Percentiles rank a stretch among this genome's conserved stretches.
Evolutionary conservation across 2,329 filamentous ascomycete species (phyloP).

Genomic region (Drechslerella coelobrocha): DNA sequence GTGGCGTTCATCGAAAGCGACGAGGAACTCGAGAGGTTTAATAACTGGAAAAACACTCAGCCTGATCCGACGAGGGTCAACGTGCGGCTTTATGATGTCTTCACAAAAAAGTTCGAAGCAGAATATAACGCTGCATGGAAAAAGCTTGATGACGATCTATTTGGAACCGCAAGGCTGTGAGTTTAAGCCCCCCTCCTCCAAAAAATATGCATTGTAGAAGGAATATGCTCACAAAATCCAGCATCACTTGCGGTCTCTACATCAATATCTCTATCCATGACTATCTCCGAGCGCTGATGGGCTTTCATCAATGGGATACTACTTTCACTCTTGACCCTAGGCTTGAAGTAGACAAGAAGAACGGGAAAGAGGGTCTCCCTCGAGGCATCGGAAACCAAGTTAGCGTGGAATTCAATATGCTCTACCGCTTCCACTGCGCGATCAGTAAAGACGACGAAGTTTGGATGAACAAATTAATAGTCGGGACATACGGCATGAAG

Average conservation of each 20-base stretch:
- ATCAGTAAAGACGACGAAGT: constrained; percentile 68
- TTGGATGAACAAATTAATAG: constrained; percentile 67
- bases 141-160: constrained; percentile 64
- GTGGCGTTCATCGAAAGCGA: constrained; percentile 51
- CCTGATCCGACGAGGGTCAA: constrained; percentile 19
- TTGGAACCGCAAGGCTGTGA: constrained; percentile 64
- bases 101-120: constrained; percentile 25
- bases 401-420: constrained; percentile 71
- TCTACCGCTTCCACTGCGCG: constrained; percentile 71
- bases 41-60: constrained; percentile 13
- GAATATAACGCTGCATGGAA: constrained; percentile 53
- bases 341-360: constrained; percentile 64
- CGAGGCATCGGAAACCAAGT: constrained; percentile 71
- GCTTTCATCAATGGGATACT: constrained; percentile 65
- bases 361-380: constrained; percentile 60
- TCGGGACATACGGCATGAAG: constrained; percentile 59
- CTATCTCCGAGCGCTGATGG: constrained; percentile 69
- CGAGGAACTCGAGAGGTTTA: constrained; percentile 56
- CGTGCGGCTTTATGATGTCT: constrained; percentile 30
- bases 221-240: constrained; percentile 13
- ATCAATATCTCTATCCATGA: constrained; percentile 67
- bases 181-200: background rate
- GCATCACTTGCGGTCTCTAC: constrained; percentile 64
- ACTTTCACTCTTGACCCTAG: constrained; percentile 68
- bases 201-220: background rate